A percentile compares a stretch with the other conserved stretches of the same genome.
These are phyloP conservation scores for Oryza rufipogon DNA, from an alignment of 176 grass and related monocot genomes.

Conservation along the genomic window DNA sequence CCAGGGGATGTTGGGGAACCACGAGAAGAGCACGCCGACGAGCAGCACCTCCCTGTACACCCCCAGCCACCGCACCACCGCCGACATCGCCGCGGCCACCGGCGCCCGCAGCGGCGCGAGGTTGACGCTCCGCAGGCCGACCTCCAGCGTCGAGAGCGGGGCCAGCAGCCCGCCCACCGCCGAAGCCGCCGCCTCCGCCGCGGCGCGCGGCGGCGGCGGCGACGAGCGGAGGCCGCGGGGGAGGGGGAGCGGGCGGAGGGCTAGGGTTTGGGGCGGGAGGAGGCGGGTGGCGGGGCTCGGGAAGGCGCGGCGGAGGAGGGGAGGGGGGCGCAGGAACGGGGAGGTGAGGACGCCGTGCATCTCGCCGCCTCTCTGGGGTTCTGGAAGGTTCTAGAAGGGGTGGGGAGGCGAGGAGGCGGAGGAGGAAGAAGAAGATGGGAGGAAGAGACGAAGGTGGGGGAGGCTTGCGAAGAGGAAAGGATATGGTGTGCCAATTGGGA, in stretches of 20 bases:
- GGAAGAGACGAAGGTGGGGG: neutral
- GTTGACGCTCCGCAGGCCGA: constrained; percentile 52
- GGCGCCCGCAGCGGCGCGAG: constrained; percentile 70
- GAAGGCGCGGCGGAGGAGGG: neutral
- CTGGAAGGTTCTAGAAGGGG: constrained; percentile 19
- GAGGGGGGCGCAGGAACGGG: constrained; percentile 36
- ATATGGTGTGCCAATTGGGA: neutral
- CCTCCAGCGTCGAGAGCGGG: constrained; percentile 51
- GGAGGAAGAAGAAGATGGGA: neutral
- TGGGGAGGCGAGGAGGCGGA: neutral
- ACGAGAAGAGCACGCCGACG: constrained; percentile 83
- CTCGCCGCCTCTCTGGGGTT: neutral
- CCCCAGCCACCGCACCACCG: constrained; percentile 84
- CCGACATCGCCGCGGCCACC: constrained; percentile 73
- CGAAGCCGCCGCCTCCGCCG: constrained; percentile 42
- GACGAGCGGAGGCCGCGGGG: constrained; percentile 36
- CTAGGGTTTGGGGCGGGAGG: constrained; percentile 39
- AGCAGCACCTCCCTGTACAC: constrained; percentile 88
- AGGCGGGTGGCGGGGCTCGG: constrained; percentile 23
- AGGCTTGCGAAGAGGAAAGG: neutral
- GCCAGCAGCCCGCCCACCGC: constrained; percentile 56
- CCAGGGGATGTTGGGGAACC: constrained; percentile 99
- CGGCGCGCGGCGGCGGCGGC: constrained; percentile 23
- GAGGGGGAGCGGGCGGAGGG: constrained; percentile 7
- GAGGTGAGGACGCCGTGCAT: constrained; percentile 54